A percentile compares a stretch with the other conserved stretches of the same genome.
Evolutionary conservation across 1,284 basidiomycete genomes (phyloP).

Genomic region (Meira miltonrushii): DNA sequence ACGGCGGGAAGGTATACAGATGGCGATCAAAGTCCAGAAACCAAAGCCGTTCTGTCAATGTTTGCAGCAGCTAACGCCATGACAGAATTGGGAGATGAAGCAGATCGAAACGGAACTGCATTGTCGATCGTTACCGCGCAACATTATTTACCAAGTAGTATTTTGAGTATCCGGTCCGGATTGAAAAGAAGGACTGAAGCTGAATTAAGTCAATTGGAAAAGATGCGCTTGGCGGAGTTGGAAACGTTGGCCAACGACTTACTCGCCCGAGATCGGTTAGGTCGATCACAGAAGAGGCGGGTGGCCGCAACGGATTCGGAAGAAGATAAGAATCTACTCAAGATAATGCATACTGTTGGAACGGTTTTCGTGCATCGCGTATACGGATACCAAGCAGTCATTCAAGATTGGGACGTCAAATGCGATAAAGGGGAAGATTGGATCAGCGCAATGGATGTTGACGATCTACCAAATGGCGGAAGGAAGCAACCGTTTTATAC

Average conservation of each 20-base stretch:
- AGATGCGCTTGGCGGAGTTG: too few relatives aligned
- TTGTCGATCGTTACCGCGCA: too few relatives aligned
- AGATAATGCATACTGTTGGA: conserved; percentile 21
- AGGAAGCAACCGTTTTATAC: conserved; percentile 7
- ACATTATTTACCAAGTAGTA: too few relatives aligned
- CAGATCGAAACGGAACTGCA: background rate
- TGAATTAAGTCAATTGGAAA: too few relatives aligned
- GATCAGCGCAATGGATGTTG: conserved; percentile 35
- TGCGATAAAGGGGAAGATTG: conserved; percentile 30
- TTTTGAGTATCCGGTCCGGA: too few relatives aligned
- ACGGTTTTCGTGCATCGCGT: conserved; percentile 32
- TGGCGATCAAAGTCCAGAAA: background rate
- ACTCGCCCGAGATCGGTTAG: conserved; percentile 1
- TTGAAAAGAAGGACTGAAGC: too few relatives aligned
- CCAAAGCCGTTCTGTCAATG: too few relatives aligned
- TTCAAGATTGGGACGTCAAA: conserved; percentile 26
- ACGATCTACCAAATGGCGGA: conserved; percentile 19
- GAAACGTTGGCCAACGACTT: background rate
- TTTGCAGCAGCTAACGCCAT: background rate
- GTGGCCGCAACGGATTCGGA: conserved; percentile 7
- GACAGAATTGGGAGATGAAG: background rate
- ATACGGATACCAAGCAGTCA: conserved; percentile 27
- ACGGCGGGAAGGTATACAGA: background rate
- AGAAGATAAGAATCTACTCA: too few relatives aligned
- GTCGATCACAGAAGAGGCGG: background rate